Conservation (phyloP, 2,329 filamentous ascomycete species). For the Beauveria scarabaeidicola region DNA sequence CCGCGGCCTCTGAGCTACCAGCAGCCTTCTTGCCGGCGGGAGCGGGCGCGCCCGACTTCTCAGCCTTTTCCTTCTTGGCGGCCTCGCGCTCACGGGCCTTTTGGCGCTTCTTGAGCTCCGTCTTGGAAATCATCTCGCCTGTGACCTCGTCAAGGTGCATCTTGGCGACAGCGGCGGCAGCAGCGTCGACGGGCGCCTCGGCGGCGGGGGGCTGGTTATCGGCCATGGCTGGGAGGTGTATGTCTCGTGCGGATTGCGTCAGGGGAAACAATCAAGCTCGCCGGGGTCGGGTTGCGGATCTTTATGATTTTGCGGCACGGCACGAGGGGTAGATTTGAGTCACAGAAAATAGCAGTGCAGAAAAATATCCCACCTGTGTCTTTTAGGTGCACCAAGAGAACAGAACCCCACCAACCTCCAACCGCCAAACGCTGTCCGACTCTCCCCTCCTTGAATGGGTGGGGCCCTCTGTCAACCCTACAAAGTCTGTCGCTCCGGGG, state of each 20-base stretch:
- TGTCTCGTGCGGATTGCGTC: neutral
- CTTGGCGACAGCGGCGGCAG: constrained; percentile 55
- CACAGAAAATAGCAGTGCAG: constrained; percentile 4
- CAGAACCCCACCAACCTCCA: neutral
- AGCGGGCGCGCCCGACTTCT: constrained; percentile 65
- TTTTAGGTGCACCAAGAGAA: neutral
- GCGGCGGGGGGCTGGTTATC: constrained; percentile 23
- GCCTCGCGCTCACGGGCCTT: constrained; percentile 84
- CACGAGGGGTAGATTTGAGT: constrained; percentile 9
- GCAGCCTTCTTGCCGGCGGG: constrained; percentile 33
- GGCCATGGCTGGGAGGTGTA: constrained; percentile 21
- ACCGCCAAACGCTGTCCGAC: neutral
- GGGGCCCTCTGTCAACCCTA: constrained; percentile 6
- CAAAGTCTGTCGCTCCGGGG: neutral
- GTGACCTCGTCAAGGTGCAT: constrained; percentile 87
- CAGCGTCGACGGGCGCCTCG: constrained; percentile 35
- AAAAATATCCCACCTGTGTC: constrained; percentile 6
- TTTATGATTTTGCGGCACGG: constrained; percentile 1
- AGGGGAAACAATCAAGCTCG: neutral
- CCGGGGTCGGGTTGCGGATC: neutral
- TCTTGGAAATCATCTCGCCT: constrained; percentile 78
- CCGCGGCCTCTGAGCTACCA: constrained; percentile 50
- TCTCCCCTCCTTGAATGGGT: constrained; percentile 4
- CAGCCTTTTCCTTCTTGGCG: constrained; percentile 78
- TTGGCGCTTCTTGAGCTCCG: constrained; percentile 87